A percentile compares a stretch with the other conserved stretches of the same genome.
phyloP scores from a whole-genome alignment of 768 basidiomycete genomes.

The Neoboletus subvelutipes region DNA sequence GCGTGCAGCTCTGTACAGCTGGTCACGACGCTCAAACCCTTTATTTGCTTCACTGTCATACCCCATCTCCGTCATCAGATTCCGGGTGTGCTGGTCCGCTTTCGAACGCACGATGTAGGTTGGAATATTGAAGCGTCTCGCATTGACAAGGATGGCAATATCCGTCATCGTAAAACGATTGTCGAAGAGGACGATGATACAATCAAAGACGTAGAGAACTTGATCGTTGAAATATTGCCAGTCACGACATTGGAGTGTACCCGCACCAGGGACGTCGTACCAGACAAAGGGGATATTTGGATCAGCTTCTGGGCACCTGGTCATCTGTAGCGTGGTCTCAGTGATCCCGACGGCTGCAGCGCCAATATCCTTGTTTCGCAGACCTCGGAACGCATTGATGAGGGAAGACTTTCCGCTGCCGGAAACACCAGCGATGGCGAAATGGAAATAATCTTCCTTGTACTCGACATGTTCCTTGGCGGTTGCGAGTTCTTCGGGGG shows the following conservation, averaged over 20 bases:
- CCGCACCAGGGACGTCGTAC: not conserved
- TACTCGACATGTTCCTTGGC: not conserved
- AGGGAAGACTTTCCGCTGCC: not conserved
- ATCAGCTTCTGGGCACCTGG: not conserved
- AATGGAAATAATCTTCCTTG: not conserved
- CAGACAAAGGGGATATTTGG: not conserved
- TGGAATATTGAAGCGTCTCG: not conserved
- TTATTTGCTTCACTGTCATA: not conserved
- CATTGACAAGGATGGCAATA: not conserved
- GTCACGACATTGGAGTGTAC: not conserved
- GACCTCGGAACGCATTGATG: not conserved
- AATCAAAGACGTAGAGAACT: not conserved
- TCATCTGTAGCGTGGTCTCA: not conserved
- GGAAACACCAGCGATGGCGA: not conserved
- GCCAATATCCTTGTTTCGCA: not conserved
- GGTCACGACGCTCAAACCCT: not conserved
- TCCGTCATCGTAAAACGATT: not conserved
- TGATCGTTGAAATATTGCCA: not conserved
- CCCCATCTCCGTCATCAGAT: not conserved
- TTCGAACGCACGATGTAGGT: not conserved
- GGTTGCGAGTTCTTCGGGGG: not conserved
- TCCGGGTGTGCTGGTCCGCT: not conserved
- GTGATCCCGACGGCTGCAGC: not conserved
- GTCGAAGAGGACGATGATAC: not conserved
- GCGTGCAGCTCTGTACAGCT: conserved; percentile 15